Evolutionary conservation across 768 basidiomycete species (phyloP), one percentile per base, ranked within the genome.

Genomic region (Tricholoma bakamatsutake): DNA sequence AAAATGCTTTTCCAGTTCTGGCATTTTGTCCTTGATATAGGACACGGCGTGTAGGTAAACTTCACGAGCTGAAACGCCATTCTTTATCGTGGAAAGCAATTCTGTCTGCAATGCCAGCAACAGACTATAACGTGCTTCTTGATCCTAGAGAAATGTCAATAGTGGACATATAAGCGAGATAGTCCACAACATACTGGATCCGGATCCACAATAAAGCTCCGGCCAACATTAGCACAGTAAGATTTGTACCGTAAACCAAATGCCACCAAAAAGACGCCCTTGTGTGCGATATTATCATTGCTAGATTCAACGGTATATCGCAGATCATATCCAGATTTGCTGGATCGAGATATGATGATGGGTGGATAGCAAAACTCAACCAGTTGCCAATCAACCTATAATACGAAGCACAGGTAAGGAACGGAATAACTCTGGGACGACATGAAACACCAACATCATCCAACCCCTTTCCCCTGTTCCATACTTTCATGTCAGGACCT

Each of bases 161-260:
- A 15, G 21, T 53, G 45, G 47, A 33, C 21, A 5, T 46, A 28
- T 28, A 47, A 11, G 5, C 13, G 17, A 43, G 5, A 37, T 39
- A 6, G 43, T 17, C 57, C 54, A 46, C 11, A 45, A 65, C 71
- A 57, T 58, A 94, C 93, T 64, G 88, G 85, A 59, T 86, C 86
- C 1, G 96, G 96, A 66, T 96, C 93, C 37, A 98, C 94, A 62
- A 98, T 90, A 71, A 97, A 95, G 2, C 91, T 98, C 43, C 96
- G 81, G 4, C 91, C 94, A 60, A 98, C 82, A 67, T 93, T 96
- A 28, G 90, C 84, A 66, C 93, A 93, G 62, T 99, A 98, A 0
- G 86, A 88, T 65, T 88, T 95, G 73, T 96, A 98, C 27, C 93
- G 83, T 68, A 98, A 78, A 27, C 95, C 96, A 59, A 97, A 81